A percentile compares a stretch with the other conserved stretches of the same genome.
Evolutionary conservation across 2,329 filamentous ascomycete species (phyloP).

Genomic region (Teratosphaeria destructans): DNA sequence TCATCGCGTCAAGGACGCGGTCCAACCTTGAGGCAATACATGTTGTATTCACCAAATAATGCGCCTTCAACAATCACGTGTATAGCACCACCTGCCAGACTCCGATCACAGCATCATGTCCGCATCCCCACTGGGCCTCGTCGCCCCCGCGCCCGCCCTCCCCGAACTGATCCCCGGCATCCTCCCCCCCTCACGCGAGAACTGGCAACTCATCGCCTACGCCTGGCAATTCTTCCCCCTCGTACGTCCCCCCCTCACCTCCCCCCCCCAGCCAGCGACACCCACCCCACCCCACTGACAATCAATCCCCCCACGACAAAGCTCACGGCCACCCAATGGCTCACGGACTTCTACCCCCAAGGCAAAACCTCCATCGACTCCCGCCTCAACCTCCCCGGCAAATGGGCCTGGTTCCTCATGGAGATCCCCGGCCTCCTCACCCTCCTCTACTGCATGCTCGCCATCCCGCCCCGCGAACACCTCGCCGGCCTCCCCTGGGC

Average conservation of each 20-base stretch:
- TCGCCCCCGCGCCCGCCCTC: background rate
- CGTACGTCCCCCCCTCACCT: conserved; percentile 24
- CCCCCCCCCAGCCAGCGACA: background rate
- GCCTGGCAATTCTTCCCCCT: conserved; percentile 42
- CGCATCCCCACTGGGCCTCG: background rate
- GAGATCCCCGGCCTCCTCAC: conserved; percentile 69
- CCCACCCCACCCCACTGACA: background rate
- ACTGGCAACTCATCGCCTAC: conserved; percentile 37
- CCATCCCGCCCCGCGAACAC: conserved; percentile 50
- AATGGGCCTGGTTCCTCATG: conserved; percentile 80
- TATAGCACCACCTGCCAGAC: background rate
- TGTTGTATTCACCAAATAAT: background rate
- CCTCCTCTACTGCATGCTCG: conserved; percentile 67
- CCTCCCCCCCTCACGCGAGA: conserved; percentile 39
- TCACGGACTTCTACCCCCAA: conserved; percentile 72
- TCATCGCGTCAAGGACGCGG: background rate
- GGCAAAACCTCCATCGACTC: conserved; percentile 78
- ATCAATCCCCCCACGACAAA: conserved; percentile 28
- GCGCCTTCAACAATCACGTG: background rate
- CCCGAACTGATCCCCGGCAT: background rate
- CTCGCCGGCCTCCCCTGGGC: conserved; percentile 59
- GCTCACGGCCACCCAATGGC: conserved; percentile 66
- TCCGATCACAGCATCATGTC: background rate
- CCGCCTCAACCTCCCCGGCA: conserved; percentile 76
- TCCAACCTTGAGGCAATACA: no score